Evolutionary conservation across 768 basidiomycete species (phyloP), one percentile per base, ranked within the genome.

Genomic region (Leccinum obscurum): DNA sequence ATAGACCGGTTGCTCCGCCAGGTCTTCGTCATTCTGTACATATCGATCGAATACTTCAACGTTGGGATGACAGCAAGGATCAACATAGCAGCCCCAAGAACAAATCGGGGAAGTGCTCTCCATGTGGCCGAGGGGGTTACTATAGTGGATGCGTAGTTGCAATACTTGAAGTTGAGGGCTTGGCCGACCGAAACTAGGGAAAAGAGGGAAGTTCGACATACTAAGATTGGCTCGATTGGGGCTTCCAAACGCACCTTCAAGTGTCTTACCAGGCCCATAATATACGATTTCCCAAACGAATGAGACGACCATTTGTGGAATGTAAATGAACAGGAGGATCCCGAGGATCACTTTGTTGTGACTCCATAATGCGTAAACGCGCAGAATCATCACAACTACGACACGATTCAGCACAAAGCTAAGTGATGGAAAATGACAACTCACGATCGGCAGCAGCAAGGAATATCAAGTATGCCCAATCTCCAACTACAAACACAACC

Each of bases 321-420:
- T n/a, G 22, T 53, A 34, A 53, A 53, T 30, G 34, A 35, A 37
- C 14, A 53, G 14, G n/a, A 53, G 52, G 34, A 53, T 22, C 3
- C 17, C 32, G 6, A 53, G 52, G 14, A 53, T 24, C 3, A n/a
- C 13, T 20, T 22, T 53, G 52, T 34, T 35, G 14, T 24, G 52
- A 53, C 52, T 22, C 52, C 52, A 53, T 35, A 53, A 15, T 9
- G 52, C 52, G 24, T 53, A 53, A 37, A 53, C 52, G n/a, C 52
- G 52, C 7, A 34, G 14, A 20, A 53, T 53, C 52, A 53, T 53
- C 52, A 53, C 52, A 14, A 53, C 52, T 53, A n/a, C 8, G 34
- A 35, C 17, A 34, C 22, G 8, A 4, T 14, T 53, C 14, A 37
- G 41, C 24, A 34, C 17, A 52, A 28, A 28, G 34, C 7, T 3